phyloP scores from a whole-genome alignment of 164 flowering plant species.

The Litsea cubeba region DNA sequence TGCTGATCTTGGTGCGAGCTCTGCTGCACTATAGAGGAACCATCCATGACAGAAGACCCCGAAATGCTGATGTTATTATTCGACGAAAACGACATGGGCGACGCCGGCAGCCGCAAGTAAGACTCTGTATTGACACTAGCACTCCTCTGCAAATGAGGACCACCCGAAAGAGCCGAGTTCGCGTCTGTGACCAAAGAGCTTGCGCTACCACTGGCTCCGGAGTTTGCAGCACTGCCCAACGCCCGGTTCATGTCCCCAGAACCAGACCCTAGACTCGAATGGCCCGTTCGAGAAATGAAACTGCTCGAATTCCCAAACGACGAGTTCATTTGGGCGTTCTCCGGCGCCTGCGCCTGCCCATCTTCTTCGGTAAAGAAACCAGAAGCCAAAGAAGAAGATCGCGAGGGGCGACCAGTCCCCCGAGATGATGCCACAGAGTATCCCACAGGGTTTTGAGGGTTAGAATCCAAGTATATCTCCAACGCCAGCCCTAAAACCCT shows the following conservation, averaged over 20 bases:
- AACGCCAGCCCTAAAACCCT: constrained; percentile 38
- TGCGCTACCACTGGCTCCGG: constrained; percentile 93
- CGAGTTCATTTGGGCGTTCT: constrained; percentile 65
- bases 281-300: constrained; percentile 47
- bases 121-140: constrained; percentile 86
- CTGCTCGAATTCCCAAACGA: constrained; percentile 68
- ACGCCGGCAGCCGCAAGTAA: constrained; percentile 74
- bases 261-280: too few relatives aligned
- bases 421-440: constrained; percentile 69
- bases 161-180: constrained; percentile 88
- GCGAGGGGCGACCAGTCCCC: constrained; percentile 70
- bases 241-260: constrained; percentile 58
- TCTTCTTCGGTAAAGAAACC: constrained; percentile 52
- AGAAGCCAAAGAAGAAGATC: constrained; percentile 72
- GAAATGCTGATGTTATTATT: constrained; percentile 43
- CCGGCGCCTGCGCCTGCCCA: constrained; percentile 7
- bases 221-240: constrained; percentile 66
- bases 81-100: constrained; percentile 92
- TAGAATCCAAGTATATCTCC: constrained; percentile 59
- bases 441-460: constrained; percentile 58
- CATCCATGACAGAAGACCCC: constrained; percentile 69
- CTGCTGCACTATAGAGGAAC: constrained; percentile 63
- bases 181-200: constrained; percentile 98
- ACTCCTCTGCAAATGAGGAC: constrained; percentile 92
- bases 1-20: constrained; percentile 26